Conservation (phyloP, 345 rosid genomes). For the Rubroshorea leprosula region DNA sequence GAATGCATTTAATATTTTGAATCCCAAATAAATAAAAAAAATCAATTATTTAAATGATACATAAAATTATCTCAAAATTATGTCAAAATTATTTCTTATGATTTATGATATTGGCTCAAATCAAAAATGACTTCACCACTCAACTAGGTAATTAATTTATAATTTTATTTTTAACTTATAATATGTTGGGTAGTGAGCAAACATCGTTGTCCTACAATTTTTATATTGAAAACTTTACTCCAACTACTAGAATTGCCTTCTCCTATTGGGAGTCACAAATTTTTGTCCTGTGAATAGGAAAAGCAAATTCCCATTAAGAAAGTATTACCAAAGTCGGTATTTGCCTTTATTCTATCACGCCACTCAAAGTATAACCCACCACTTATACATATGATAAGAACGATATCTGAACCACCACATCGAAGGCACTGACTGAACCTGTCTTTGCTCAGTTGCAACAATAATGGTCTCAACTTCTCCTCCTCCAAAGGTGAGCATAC, state of each 20-base stretch:
- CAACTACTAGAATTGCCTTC: background rate
- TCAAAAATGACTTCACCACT: no score
- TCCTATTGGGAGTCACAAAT: background rate
- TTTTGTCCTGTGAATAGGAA: background rate
- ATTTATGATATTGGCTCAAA: no score
- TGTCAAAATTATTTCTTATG: no score
- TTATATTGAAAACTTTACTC: background rate
- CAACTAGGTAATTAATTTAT: no score
- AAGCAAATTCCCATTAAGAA: background rate
- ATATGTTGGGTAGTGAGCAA: background rate
- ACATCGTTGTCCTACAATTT: background rate
- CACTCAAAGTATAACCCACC: no score
- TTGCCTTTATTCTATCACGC: no score
- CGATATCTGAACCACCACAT: slow-evolving; percentile 13
- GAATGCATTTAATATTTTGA: no score
- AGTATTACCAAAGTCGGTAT: background rate
- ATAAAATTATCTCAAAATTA: no score
- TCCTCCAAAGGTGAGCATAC: no score
- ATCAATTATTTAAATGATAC: no score
- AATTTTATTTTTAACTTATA: no score
- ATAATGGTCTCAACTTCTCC: slow-evolving; percentile 62
- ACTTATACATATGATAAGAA: slow-evolving; percentile 16
- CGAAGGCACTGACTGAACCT: background rate
- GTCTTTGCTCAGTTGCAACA: slow-evolving; percentile 7
- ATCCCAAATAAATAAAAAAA: no score